phyloP scores from a whole-genome alignment of 2,329 filamentous ascomycete genomes.

The Botrytis squamosa region DNA sequence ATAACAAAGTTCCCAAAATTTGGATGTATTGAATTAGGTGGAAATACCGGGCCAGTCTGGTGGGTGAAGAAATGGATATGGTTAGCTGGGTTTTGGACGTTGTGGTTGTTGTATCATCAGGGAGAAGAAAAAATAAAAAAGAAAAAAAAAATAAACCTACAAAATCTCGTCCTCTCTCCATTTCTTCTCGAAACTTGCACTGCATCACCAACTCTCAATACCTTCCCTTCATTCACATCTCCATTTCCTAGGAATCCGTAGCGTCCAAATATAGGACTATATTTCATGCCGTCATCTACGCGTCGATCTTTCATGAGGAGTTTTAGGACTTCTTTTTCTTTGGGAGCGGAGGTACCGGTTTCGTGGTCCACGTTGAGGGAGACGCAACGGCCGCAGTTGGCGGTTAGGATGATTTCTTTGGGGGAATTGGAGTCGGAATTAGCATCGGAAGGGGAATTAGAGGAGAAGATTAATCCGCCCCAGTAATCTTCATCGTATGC shows the following conservation, averaged over 20 bases:
- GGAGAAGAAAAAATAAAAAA: no score
- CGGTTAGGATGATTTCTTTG: constrained; percentile 55
- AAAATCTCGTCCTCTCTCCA: constrained; percentile 46
- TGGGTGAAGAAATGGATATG: no score
- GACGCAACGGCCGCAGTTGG: constrained; percentile 67
- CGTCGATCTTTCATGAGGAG: constrained; percentile 68
- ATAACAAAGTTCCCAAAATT: no score
- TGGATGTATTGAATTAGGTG: constrained; percentile 5
- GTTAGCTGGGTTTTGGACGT: background rate
- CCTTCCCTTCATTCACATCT: constrained; percentile 32
- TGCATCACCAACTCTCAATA: constrained; percentile 48
- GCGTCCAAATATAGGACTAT: constrained; percentile 69
- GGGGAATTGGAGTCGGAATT: constrained; percentile 1
- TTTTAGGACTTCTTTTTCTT: constrained; percentile 63
- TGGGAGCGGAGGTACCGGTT: constrained; percentile 59
- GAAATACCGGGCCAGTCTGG: constrained; percentile 39
- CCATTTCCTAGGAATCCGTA: constrained; percentile 59
- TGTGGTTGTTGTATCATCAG: background rate
- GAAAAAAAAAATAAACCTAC: constrained; percentile 42
- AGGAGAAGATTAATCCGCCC: constrained; percentile 52
- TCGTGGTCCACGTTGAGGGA: constrained; percentile 71
- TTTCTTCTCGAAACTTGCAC: constrained; percentile 47
- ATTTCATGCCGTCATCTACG: constrained; percentile 67
- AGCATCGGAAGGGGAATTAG: constrained; percentile 37
- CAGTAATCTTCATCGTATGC: constrained; percentile 73